Evolutionary conservation across 768 basidiomycete species (phyloP), one percentile per base, ranked within the genome.

Genomic region (Calocera cornea): DNA sequence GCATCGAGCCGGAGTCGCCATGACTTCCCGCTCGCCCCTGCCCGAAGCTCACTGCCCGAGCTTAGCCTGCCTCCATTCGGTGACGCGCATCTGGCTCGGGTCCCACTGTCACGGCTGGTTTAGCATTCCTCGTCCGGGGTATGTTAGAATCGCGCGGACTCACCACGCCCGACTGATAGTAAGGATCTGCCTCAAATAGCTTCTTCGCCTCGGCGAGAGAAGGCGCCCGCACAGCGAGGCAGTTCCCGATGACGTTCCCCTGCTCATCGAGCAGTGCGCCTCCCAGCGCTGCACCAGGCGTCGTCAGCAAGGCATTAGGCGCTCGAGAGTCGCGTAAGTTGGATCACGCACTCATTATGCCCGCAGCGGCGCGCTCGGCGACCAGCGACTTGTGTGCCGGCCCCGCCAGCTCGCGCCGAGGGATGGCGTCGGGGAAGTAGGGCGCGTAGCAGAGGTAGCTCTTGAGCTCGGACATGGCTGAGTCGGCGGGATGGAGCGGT

Each of bases 181-280:
- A 60, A 5, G 54, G 54, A 27, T 60, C 54, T 27, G 11, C 14
- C 31, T 60, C 54, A 10, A 60, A 27, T 10, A 60, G 54, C 54
- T 60, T 60, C 31, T 60, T 60, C 2, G 54, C 54, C 19, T 60
- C 54, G 14, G 24, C 54, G 7, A 60, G 54, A 60, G 27, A 29
- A 27, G 54, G 54, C 14, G 54, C 54, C 16, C 5, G 7, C 27
- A 60, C 54, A 27, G 54, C 24, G 14, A 60, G 31, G 19, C 54
- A 60, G 54, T 60, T 60, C 14, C 54, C 54, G 54, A 60, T 60
- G 54, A 60, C 54, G 19, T 60, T 60, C 14, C 54, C 54, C 27
- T 14, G 8, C 54, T 60, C 54, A 19, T 60, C 54, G 54, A 60
- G 54, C 54, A 60, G 54, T 2, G 54, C 54, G 22, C 54, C 54